Evolutionary conservation across 2,329 filamentous ascomycete species (phyloP).

Genomic region (Clarireedia paspali): DNA sequence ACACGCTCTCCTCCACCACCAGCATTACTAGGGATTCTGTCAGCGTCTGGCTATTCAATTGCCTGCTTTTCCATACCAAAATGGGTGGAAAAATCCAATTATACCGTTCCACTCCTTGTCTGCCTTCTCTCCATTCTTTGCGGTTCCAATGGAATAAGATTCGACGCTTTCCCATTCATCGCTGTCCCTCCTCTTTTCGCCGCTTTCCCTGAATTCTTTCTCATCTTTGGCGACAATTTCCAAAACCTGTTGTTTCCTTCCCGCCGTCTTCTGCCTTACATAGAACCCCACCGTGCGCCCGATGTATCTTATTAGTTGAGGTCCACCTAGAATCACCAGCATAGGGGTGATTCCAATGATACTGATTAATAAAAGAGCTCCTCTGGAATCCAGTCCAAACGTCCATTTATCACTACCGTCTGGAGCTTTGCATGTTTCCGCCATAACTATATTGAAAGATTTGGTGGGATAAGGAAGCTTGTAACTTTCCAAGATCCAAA

Average conservation of each 20-base stretch:
- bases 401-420: slow-evolving; percentile 23
- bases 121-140: slow-evolving; percentile 35
- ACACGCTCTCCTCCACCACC: slow-evolving; percentile 94
- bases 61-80: slow-evolving; percentile 54
- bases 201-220: slow-evolving; percentile 16
- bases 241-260: slow-evolving; percentile 51
- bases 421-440: slow-evolving; percentile 27
- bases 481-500: neutral
- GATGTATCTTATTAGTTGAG: slow-evolving; percentile 21
- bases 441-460: slow-evolving; percentile 15
- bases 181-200: slow-evolving; percentile 34
- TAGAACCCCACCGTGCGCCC: slow-evolving; percentile 48
- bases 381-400: slow-evolving; percentile 28
- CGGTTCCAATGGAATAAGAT: slow-evolving; percentile 38
- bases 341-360: slow-evolving; percentile 30
- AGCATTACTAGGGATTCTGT: slow-evolving; percentile 59
- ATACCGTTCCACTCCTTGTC: slow-evolving; percentile 70
- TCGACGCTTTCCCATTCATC: slow-evolving; percentile 69
- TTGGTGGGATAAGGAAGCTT: neutral
- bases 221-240: slow-evolving; percentile 37
- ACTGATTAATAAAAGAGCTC: slow-evolving; percentile 23
- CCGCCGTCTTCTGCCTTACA: slow-evolving; percentile 55
- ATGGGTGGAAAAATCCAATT: slow-evolving; percentile 95
- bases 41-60: slow-evolving; percentile 4
- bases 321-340: slow-evolving; percentile 20